phyloP scores from a whole-genome alignment of 2,329 filamentous ascomycete species.

The Pseudodiploospora longispora region DNA sequence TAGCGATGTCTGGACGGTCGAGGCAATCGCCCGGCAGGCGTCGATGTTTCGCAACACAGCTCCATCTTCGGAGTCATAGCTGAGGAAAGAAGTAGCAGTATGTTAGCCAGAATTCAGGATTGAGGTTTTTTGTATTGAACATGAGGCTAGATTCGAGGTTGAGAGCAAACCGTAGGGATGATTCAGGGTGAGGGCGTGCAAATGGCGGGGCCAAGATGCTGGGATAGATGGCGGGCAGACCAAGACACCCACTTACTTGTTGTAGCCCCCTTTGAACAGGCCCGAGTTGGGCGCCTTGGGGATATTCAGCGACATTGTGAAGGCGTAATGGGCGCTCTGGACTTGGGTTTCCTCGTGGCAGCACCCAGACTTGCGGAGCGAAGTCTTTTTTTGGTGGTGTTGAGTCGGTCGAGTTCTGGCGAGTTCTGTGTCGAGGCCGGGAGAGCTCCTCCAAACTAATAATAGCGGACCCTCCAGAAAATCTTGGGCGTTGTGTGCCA shows the following conservation, averaged over 20 bases:
- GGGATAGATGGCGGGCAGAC: conserved; percentile 10
- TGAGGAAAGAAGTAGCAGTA: conserved; percentile 37
- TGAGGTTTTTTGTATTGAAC: too few species aligned
- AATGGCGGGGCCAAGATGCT: conserved; percentile 13
- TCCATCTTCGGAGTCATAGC: conserved; percentile 98
- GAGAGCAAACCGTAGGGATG: not conserved
- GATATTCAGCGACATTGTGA: conserved; percentile 86
- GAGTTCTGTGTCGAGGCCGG: too few species aligned
- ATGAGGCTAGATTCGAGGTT: too few species aligned
- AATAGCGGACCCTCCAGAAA: conserved; percentile 7
- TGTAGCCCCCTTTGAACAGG: conserved; percentile 94
- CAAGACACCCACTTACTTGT: conserved; percentile 59
- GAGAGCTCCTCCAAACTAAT: conserved; percentile 4
- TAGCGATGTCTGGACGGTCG: conserved; percentile 92
- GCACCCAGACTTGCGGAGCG: conserved; percentile 4
- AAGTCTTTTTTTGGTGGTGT: not conserved
- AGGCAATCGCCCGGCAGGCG: conserved; percentile 90
- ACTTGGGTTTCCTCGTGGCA: not conserved
- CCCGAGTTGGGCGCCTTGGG: conserved; percentile 87
- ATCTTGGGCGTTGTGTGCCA: conserved; percentile 8
- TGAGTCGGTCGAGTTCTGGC: not conserved
- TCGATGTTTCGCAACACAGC: conserved; percentile 98
- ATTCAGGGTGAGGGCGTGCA: conserved; percentile 4
- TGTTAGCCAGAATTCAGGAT: not conserved
- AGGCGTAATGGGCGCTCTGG: conserved; percentile 6